phyloP scores from a whole-genome alignment of 2,329 filamentous ascomycete genomes.

The Elsinoe australis region DNA sequence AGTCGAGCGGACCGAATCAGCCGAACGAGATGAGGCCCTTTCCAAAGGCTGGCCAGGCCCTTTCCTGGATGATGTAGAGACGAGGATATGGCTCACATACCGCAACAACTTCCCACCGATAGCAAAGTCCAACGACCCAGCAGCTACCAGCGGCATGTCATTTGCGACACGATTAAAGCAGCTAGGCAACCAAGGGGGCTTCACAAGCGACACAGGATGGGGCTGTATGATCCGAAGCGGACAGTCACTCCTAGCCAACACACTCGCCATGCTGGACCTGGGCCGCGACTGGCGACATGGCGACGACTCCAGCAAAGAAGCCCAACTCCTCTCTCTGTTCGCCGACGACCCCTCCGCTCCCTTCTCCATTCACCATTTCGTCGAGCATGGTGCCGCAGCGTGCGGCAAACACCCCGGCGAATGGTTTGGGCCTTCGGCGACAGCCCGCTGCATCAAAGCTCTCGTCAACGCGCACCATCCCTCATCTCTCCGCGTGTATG shows the following conservation, averaged over 20 bases:
- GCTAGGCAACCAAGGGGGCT: constrained; percentile 69
- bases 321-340: constrained; percentile 68
- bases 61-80: constrained; percentile 90
- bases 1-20: constrained; percentile 13
- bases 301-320: constrained; percentile 48
- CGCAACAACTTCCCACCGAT: constrained; percentile 80
- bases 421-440: constrained; percentile 98
- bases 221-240: constrained; percentile 98
- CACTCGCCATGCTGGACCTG: constrained; percentile 62
- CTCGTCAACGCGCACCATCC: constrained; percentile 59
- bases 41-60: constrained; percentile 66
- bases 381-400: constrained; percentile 72
- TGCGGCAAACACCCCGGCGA: constrained; percentile 94
- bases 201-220: constrained; percentile 92
- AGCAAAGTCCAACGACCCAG: constrained; percentile 66
- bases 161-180: constrained; percentile 78
- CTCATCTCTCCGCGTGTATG: constrained; percentile 68
- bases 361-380: constrained; percentile 93
- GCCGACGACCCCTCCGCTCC: constrained; percentile 79
- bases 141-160: constrained; percentile 63
- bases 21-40: constrained; percentile 29
- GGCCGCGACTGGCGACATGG: constrained; percentile 81
- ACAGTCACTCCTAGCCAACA: constrained; percentile 85
- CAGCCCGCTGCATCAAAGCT: constrained; percentile 86
- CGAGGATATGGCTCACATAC: constrained; percentile 93